Evolutionary conservation across 345 rosid genomes (phyloP).

Genomic region (Corchorus capsularis): DNA sequence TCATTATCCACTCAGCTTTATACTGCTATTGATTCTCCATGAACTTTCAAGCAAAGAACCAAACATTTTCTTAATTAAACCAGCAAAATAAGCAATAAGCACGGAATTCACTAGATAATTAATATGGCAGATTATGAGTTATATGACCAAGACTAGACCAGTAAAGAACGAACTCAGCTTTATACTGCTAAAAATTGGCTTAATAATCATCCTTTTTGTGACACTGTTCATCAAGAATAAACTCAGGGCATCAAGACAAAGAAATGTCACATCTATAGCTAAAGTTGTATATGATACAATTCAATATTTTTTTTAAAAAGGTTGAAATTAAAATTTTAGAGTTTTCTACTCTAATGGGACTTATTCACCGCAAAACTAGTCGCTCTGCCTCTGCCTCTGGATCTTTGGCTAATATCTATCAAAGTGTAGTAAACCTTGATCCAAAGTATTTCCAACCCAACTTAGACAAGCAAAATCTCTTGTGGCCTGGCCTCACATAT

Average conservation of each 20-base stretch:
- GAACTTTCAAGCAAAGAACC: too few relatives aligned
- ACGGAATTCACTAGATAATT: too few relatives aligned
- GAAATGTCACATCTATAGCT: background rate
- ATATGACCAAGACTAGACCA: too few relatives aligned
- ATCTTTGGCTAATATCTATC: background rate
- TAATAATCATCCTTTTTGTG: background rate
- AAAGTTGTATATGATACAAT: background rate
- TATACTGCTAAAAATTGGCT: background rate
- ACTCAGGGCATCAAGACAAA: background rate
- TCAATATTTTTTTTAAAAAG: too few relatives aligned
- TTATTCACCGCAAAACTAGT: background rate
- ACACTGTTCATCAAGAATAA: background rate
- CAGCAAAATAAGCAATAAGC: too few relatives aligned
- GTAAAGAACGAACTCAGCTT: background rate
- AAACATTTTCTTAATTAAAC: too few relatives aligned
- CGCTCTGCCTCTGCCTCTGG: background rate
- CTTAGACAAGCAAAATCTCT: background rate
- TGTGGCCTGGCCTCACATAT: background rate
- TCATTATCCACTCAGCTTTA: too few relatives aligned
- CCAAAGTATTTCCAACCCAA: background rate
- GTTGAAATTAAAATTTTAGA: too few relatives aligned
- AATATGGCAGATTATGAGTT: too few relatives aligned
- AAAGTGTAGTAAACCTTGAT: constrained; percentile 2
- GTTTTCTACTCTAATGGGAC: constrained; percentile 13
- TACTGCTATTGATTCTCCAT: too few relatives aligned